Conservation (phyloP, 2,329 filamentous ascomycete species). For the Sclerotinia nivalis region DNA sequence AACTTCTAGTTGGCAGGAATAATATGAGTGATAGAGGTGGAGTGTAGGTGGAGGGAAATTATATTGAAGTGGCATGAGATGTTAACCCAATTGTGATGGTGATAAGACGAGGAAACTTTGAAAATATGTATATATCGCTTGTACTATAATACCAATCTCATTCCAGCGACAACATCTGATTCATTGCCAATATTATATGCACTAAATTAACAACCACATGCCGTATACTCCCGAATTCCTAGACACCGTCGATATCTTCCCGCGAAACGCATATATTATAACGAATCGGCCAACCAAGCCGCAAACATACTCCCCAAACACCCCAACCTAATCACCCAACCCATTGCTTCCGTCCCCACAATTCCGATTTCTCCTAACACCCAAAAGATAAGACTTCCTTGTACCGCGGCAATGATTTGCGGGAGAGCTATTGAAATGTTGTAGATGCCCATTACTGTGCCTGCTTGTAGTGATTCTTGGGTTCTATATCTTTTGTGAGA, state of each 20-base stretch:
- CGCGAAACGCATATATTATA: neutral
- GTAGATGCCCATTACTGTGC: slow-evolving; percentile 22
- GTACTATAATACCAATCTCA: too few species aligned
- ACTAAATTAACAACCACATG: too few species aligned
- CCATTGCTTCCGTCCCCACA: slow-evolving; percentile 19
- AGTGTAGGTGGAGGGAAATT: too few species aligned
- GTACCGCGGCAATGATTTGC: slow-evolving; percentile 20
- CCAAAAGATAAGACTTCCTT: slow-evolving; percentile 21
- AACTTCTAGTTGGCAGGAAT: too few species aligned
- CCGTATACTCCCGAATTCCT: neutral
- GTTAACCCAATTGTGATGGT: too few species aligned
- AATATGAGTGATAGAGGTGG: too few species aligned
- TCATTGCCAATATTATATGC: too few species aligned
- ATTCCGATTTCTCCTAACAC: neutral
- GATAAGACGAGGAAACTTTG: too few species aligned
- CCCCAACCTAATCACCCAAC: slow-evolving; percentile 21
- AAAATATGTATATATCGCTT: too few species aligned
- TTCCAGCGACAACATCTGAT: too few species aligned
- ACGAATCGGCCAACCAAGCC: slow-evolving; percentile 8
- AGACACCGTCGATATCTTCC: neutral
- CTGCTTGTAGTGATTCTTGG: slow-evolving; percentile 9
- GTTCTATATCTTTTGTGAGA: neutral
- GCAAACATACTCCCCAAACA: slow-evolving; percentile 9
- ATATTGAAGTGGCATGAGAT: too few species aligned
- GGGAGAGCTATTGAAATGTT: slow-evolving; percentile 26